These are phyloP conservation scores for Harringtonia lauricola DNA, from an alignment of 2,329 filamentous ascomycete genomes.

Conservation along the genomic window DNA sequence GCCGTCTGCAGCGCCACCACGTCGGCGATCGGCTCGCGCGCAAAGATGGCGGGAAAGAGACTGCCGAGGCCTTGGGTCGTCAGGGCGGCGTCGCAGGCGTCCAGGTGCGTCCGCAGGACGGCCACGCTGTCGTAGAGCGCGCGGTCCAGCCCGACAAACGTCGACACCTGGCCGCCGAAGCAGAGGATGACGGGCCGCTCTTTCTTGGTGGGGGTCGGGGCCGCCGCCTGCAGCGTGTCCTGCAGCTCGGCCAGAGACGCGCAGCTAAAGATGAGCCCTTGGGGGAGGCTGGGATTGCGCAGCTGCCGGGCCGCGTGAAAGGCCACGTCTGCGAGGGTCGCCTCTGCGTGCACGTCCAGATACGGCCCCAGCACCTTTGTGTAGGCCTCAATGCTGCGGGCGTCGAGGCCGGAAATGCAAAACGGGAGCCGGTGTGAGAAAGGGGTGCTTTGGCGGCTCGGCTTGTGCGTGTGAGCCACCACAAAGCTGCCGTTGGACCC, in stretches of 20 bases:
- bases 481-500: constrained; percentile 19
- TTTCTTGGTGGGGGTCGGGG: too few relatives aligned
- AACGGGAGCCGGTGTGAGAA: background rate
- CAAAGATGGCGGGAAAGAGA: constrained; percentile 23
- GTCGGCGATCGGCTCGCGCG: constrained; percentile 13
- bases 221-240: constrained; percentile 9
- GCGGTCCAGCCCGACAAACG: constrained; percentile 18
- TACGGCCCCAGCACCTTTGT: background rate
- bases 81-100: constrained; percentile 11
- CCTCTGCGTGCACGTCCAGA: background rate
- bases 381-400: background rate
- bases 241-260: constrained; percentile 17
- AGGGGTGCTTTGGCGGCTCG: background rate
- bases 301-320: constrained; percentile 21
- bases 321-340: constrained; percentile 19
- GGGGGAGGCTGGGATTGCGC: constrained; percentile 15
- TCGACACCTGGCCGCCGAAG: constrained; percentile 23
- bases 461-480: constrained; percentile 6
- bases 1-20: constrained; percentile 23
- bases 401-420: constrained; percentile 5
- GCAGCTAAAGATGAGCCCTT: constrained; percentile 16
- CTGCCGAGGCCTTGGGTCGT: constrained; percentile 11
- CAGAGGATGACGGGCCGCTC: constrained; percentile 21
- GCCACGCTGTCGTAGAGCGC: constrained; percentile 17
- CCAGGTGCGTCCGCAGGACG: constrained; percentile 16